A percentile compares a stretch with the other conserved stretches of the same genome.
These are phyloP conservation scores for Saccharomyces pastorianus DNA, from an alignment of 1,139 yeast species.

Conservation along the genomic window DNA sequence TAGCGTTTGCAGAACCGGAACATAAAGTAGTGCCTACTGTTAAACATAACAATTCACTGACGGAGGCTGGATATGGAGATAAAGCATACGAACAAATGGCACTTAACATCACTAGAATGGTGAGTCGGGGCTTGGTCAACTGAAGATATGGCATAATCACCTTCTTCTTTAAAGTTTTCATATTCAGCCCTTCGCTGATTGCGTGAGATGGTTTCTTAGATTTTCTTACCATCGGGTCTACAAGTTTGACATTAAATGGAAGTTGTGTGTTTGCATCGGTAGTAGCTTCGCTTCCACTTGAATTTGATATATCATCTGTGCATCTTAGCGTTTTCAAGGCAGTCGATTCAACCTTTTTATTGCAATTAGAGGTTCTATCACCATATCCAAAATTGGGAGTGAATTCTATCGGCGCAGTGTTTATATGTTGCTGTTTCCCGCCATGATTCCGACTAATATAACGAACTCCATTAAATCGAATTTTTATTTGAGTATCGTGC, in stretches of 20 bases:
- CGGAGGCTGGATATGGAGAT: slow-evolving; percentile 70
- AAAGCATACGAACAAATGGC: slow-evolving; percentile 91
- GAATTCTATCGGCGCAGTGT: slow-evolving; percentile 34
- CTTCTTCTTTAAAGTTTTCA: slow-evolving; percentile 29
- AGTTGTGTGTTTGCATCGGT: slow-evolving; percentile 30
- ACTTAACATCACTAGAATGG: slow-evolving; percentile 80
- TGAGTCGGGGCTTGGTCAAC: slow-evolving; percentile 79
- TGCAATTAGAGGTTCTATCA: slow-evolving; percentile 10
- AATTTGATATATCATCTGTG: slow-evolving; percentile 28
- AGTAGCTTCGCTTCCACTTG: neutral
- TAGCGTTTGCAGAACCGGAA: slow-evolving; percentile 93
- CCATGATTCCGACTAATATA: neutral
- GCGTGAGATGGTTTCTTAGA: slow-evolving; percentile 6
- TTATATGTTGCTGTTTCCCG: slow-evolving; percentile 14
- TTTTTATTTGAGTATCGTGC: neutral
- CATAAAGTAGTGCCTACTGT: slow-evolving; percentile 82
- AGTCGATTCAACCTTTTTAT: slow-evolving; percentile 8
- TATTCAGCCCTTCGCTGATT: slow-evolving; percentile 8
- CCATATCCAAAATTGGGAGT: slow-evolving; percentile 25
- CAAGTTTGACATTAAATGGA: slow-evolving; percentile 53
- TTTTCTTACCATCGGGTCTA: slow-evolving; percentile 17
- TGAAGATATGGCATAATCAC: slow-evolving; percentile 57
- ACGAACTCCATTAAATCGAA: neutral
- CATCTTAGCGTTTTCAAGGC: slow-evolving; percentile 32
- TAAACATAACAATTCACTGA: slow-evolving; percentile 59